These are phyloP conservation scores for Fusarium coicis DNA, from an alignment of 2,329 filamentous ascomycete species.

Conservation along the genomic window DNA sequence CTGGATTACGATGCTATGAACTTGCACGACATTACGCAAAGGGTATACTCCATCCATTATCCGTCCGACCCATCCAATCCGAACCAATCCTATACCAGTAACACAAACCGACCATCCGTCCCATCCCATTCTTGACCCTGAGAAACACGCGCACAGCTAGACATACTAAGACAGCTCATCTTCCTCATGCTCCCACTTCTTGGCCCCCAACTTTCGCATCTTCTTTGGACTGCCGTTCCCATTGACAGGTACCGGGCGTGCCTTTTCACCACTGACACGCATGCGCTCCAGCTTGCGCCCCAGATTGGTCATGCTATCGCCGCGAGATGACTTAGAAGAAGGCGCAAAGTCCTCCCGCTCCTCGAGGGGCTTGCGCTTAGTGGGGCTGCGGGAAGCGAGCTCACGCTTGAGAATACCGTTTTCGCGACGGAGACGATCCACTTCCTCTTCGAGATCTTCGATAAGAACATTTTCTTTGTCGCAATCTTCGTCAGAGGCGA, in stretches of 20 bases:
- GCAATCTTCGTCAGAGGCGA: conserved; percentile 59
- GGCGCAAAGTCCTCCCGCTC: conserved; percentile 62
- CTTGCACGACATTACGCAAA: background rate
- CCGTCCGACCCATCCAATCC: background rate
- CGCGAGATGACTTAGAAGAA: conserved; percentile 26
- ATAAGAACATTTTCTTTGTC: conserved; percentile 71
- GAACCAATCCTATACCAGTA: conserved; percentile 23
- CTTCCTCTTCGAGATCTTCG: conserved; percentile 76
- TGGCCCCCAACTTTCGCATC: conserved; percentile 59
- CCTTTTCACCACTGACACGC: conserved; percentile 55
- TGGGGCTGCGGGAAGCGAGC: conserved; percentile 70
- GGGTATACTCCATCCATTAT: conserved; percentile 4
- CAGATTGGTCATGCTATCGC: conserved; percentile 51
- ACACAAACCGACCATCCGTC: background rate
- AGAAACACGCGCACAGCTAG: conserved; percentile 6
- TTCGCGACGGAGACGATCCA: conserved; percentile 74
- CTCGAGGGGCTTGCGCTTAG: conserved; percentile 65
- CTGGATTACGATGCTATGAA: background rate
- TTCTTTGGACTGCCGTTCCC: conserved; percentile 66
- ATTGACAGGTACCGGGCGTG: conserved; percentile 38
- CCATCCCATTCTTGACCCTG: background rate
- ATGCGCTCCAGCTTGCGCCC: conserved; percentile 63
- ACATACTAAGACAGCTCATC: conserved; percentile 48
- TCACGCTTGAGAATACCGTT: conserved; percentile 74
- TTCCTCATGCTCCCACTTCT: conserved; percentile 60